A percentile compares a stretch with the other conserved stretches of the same genome.
phyloP scores from a whole-genome alignment of 345 rosid genomes.

The Citrus hindsii region DNA sequence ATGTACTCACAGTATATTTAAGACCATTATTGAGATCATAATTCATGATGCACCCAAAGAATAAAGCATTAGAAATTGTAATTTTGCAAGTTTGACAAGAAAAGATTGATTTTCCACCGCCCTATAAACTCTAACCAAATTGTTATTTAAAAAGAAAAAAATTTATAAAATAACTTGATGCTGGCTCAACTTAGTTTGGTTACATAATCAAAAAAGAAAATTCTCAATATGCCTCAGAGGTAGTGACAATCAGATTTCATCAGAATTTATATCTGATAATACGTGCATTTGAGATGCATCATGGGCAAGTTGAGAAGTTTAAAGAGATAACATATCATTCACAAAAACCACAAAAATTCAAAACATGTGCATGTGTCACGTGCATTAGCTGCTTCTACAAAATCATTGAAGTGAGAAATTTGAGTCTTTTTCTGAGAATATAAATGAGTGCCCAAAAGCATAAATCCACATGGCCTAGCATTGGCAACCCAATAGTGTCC shows the following conservation, averaged over 20 bases:
- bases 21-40: neutral
- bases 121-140: too few relatives aligned
- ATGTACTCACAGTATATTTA: neutral
- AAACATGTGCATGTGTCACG: too few relatives aligned
- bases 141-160: too few relatives aligned
- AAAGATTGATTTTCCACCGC: neutral
- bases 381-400: too few relatives aligned
- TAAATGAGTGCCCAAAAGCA: neutral
- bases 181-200: too few relatives aligned
- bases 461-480: neutral
- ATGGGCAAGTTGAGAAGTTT: constrained; percentile 5
- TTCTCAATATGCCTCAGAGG: constrained; percentile 29
- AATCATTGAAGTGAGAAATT: too few relatives aligned
- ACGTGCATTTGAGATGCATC: constrained; percentile 19
- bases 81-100: neutral
- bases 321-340: neutral
- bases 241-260: constrained; percentile 37
- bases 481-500: neutral
- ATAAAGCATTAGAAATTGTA: neutral
- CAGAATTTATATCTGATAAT: constrained; percentile 27
- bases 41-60: neutral
- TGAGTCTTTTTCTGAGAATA: neutral
- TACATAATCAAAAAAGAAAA: neutral
- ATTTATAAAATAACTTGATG: neutral
- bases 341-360: too few relatives aligned